These are phyloP conservation scores for Yarrowia osloensis DNA, from an alignment of 805 yeast genomes.

Conservation along the genomic window DNA sequence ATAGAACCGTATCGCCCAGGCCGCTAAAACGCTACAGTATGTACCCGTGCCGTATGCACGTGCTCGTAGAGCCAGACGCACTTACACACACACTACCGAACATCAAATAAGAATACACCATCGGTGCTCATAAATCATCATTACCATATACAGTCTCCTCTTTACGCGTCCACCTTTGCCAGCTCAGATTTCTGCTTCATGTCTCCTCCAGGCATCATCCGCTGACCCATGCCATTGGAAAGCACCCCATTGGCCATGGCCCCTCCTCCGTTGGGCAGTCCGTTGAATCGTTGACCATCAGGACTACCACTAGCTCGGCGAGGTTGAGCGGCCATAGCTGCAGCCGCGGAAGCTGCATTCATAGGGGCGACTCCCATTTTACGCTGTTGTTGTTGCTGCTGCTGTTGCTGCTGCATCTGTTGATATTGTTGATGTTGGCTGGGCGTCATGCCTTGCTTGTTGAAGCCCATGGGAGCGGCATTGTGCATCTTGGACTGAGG, in stretches of 20 bases:
- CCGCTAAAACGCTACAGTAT: no score
- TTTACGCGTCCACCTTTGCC: slow-evolving; percentile 28
- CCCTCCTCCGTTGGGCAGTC: slow-evolving; percentile 18
- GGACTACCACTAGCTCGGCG: slow-evolving; percentile 24
- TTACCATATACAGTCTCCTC: slow-evolving; percentile 29
- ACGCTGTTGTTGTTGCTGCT: slow-evolving; percentile 26
- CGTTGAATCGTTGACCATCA: slow-evolving; percentile 17
- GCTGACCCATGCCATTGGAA: slow-evolving; percentile 27
- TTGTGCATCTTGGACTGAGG: slow-evolving; percentile 26
- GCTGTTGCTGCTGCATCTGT: slow-evolving; percentile 21
- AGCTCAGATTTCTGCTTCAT: slow-evolving; percentile 29
- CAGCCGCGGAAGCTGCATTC: slow-evolving; percentile 16
- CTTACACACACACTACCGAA: background rate
- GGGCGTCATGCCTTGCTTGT: slow-evolving; percentile 27
- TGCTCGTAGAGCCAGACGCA: no score
- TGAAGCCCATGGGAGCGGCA: slow-evolving; percentile 5
- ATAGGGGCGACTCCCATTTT: slow-evolving; percentile 24
- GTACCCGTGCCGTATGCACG: no score
- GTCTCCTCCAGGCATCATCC: slow-evolving; percentile 27
- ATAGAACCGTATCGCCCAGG: background rate
- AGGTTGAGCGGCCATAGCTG: slow-evolving; percentile 20
- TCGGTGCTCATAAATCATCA: slow-evolving; percentile 24
- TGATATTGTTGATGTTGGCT: slow-evolving; percentile 25
- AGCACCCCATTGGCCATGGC: slow-evolving; percentile 21
- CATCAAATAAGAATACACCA: background rate